A percentile compares a stretch with the other conserved stretches of the same genome.
These are phyloP conservation scores for Aquilaria malaccensis DNA, from an alignment of 345 rosid species.

Conservation along the genomic window DNA sequence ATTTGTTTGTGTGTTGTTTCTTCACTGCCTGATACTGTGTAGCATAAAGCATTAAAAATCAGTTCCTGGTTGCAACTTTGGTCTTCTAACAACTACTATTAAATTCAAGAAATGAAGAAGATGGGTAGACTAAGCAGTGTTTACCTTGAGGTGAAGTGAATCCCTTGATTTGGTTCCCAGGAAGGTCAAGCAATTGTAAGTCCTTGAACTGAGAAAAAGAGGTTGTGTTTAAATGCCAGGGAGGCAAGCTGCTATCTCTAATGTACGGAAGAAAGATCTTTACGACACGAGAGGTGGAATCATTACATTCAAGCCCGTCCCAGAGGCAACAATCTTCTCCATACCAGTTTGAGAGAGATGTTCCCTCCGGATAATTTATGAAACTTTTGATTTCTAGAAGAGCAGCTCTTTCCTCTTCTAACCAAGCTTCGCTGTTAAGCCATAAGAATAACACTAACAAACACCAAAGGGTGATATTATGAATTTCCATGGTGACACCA, in stretches of 20 bases:
- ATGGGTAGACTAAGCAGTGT: not conserved
- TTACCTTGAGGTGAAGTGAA: slow-evolving; percentile 16
- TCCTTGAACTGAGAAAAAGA: slow-evolving; percentile 12
- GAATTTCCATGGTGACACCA: not conserved
- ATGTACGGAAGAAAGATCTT: not conserved
- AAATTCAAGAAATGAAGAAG: too few species aligned
- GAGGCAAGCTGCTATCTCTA: not conserved
- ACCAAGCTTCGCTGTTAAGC: slow-evolving; percentile 2
- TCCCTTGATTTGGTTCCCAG: slow-evolving; percentile 10
- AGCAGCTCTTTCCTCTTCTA: slow-evolving; percentile 14
- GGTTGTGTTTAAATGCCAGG: slow-evolving; percentile 14
- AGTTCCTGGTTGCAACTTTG: too few species aligned
- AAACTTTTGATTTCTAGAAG: slow-evolving; percentile 13
- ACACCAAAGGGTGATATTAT: not conserved
- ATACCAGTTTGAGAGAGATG: slow-evolving; percentile 17
- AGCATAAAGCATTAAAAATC: too few species aligned
- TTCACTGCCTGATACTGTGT: too few species aligned
- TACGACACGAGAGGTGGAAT: not conserved
- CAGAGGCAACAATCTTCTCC: slow-evolving; percentile 17
- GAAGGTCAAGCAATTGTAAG: slow-evolving; percentile 6
- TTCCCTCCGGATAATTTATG: not conserved
- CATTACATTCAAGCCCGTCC: slow-evolving; percentile 10
- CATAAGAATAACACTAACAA: not conserved
- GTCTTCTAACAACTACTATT: too few species aligned
- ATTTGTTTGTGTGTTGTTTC: too few species aligned